Evolutionary conservation across 2,329 filamentous ascomycete species (phyloP), one percentile per base, ranked within the genome.

Genomic region (Verticillium dahliae): DNA sequence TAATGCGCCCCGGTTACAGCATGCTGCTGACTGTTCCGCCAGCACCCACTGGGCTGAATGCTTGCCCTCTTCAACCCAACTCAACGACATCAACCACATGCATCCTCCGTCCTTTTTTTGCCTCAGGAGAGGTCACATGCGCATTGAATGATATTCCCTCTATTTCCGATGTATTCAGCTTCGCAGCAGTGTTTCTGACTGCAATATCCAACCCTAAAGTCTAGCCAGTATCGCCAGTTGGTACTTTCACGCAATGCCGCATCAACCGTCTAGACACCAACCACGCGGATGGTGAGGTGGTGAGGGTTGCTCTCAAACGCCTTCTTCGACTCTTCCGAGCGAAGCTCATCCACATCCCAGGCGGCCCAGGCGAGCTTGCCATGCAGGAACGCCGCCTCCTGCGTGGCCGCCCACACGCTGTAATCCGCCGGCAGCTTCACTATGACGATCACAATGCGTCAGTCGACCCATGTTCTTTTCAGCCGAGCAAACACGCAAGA

Each of bases 301-400:
- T 66, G 41, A 4, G 58, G 58, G 33, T 69, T 60, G 10, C 58
- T 60, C 4, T 63, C 58, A 27, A 71, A 39, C 11, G 39, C 50
- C 38, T 64, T 61, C 31, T 60, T 52, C 11, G 63, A 60, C 1
- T 60, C 60, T 33, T 60, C 59, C 14, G 60, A 59, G 67, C 78
- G 78, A 38, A 84, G 72, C 65, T 83, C 80, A 45, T 79, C 73
- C 0, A 82, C 74, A 67, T 84, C 81, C 81, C 80, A 84, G 27
- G 79, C 78, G 11, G 75, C 73, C 76, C 78, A 83, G 0, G 82
- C 66, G 27, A 78, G 77, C 56, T 76, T 78, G 3, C 75, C 72
- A 50, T 75, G 78, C 33, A 84, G 66, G 63, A 83, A 82, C 6
- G 64, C 67, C 0, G 81, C 79, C 63, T 83, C 78, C 1, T 74